Conservation (phyloP, 164 flowering plant species). For the Annona cherimola region DNA sequence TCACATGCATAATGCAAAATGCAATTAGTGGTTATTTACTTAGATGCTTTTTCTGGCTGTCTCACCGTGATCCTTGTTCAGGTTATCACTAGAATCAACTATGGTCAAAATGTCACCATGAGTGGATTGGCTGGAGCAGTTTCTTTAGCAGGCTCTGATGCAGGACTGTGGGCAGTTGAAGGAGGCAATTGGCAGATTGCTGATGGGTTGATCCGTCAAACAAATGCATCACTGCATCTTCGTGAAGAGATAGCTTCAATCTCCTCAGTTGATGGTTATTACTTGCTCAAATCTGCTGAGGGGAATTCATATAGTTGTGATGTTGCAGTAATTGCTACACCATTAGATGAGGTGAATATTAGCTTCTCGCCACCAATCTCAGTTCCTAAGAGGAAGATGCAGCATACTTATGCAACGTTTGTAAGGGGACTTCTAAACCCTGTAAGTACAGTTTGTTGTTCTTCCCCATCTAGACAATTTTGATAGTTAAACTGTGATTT, state of each 20-base stretch:
- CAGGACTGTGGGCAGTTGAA: slow-evolving; percentile 77
- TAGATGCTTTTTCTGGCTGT: background rate
- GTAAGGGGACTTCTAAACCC: slow-evolving; percentile 81
- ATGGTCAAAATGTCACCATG: slow-evolving; percentile 82
- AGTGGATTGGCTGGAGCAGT: slow-evolving; percentile 98
- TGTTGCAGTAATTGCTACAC: slow-evolving; percentile 74
- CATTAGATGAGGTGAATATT: slow-evolving; percentile 75
- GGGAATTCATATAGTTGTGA: slow-evolving; percentile 75
- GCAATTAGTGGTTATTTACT: background rate
- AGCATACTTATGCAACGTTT: slow-evolving; percentile 87
- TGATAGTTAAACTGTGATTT: background rate
- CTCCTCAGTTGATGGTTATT: slow-evolving; percentile 42
- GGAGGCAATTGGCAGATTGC: slow-evolving; percentile 98
- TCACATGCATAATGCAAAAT: background rate
- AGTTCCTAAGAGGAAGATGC: slow-evolving; percentile 66
- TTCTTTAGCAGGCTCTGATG: slow-evolving; percentile 90
- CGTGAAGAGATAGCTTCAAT: slow-evolving; percentile 69
- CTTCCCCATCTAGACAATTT: background rate
- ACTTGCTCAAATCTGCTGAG: slow-evolving; percentile 68
- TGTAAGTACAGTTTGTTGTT: slow-evolving; percentile 35
- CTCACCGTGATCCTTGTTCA: slow-evolving; percentile 16
- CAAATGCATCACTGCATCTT: slow-evolving; percentile 72
- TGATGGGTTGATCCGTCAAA: slow-evolving; percentile 61
- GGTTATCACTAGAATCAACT: slow-evolving; percentile 95
- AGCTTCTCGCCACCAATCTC: slow-evolving; percentile 56